Evolutionary conservation across 1,139 yeast species (phyloP).

Genomic region (Spencermartinsiella ligniputridi): DNA sequence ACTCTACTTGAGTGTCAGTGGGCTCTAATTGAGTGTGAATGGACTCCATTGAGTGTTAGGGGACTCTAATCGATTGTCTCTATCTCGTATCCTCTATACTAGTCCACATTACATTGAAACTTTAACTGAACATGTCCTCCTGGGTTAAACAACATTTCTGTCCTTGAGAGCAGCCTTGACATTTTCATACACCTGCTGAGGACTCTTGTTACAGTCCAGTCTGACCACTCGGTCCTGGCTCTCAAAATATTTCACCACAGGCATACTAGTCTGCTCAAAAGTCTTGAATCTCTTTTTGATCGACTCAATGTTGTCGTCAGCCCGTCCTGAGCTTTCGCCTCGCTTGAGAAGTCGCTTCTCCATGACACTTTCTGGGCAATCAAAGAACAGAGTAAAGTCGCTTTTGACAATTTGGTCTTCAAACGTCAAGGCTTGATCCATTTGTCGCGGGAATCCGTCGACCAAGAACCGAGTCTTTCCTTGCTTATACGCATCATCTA

Average conservation of each 20-base stretch:
- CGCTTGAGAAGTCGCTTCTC: constrained; percentile 77
- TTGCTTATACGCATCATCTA: constrained; percentile 46
- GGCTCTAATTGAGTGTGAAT: no score
- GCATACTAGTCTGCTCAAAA: constrained; percentile 87
- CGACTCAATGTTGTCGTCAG: constrained; percentile 89
- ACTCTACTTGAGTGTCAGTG: no score
- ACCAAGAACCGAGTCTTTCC: constrained; percentile 69
- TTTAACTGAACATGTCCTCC: no score
- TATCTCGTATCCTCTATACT: no score
- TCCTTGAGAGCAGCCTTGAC: constrained; percentile 61
- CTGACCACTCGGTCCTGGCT: constrained; percentile 72
- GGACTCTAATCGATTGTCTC: no score
- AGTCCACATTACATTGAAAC: no score
- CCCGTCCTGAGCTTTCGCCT: constrained; percentile 91
- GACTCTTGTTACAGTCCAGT: constrained; percentile 73
- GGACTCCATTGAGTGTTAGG: no score
- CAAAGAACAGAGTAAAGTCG: constrained; percentile 80
- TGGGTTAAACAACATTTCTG: constrained; percentile 17
- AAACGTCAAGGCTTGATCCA: constrained; percentile 95
- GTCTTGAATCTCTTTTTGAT: constrained; percentile 84
- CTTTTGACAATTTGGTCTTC: constrained; percentile 75
- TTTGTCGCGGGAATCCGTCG: constrained; percentile 96
- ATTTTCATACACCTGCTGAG: constrained; percentile 69
- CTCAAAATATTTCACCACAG: constrained; percentile 83
- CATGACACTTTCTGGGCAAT: constrained; percentile 91